phyloP scores from a whole-genome alignment of 1,139 yeast species.

The Candida buenavistaensis region DNA sequence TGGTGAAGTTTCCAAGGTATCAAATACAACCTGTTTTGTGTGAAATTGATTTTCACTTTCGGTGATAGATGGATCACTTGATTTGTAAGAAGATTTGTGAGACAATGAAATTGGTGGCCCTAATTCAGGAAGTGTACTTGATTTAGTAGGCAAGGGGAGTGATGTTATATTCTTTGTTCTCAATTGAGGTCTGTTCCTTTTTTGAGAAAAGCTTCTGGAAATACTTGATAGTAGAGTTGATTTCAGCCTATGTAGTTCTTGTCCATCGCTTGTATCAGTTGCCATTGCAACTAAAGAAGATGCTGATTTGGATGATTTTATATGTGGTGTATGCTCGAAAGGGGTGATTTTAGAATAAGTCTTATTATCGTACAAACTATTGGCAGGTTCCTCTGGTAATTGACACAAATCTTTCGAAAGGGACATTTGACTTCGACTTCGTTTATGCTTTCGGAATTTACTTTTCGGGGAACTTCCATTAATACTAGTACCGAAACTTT shows the following conservation, averaged over 20 bases:
- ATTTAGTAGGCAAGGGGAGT: conserved; percentile 2
- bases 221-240: neutral
- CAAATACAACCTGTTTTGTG: conserved; percentile 20
- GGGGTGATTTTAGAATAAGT: conserved; percentile 1
- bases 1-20: conserved; percentile 9
- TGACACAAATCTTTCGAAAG: conserved; percentile 3
- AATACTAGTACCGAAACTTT: conserved; percentile 7
- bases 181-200: conserved; percentile 2
- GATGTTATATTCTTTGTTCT: conserved; percentile 4
- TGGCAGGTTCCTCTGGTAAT: conserved; percentile 8
- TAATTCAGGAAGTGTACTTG: conserved; percentile 5
- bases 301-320: conserved; percentile 2
- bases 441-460: conserved; percentile 7
- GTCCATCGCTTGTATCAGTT: too few species aligned
- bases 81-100: conserved; percentile 5
- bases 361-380: conserved; percentile 5
- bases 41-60: conserved; percentile 18
- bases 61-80: conserved; percentile 14
- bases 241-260: too few species aligned
- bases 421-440: conserved; percentile 10
- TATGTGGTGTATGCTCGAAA: conserved; percentile 1
- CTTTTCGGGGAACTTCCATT: conserved; percentile 8
- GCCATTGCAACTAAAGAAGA: conserved; percentile 1
- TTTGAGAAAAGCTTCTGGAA: neutral
- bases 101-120: conserved; percentile 16